Percentiles rank a stretch among this genome's conserved stretches.
These are phyloP conservation scores for Phytopythium boreale DNA, from an alignment of 352 stramenopile species.

Conservation along the genomic window DNA sequence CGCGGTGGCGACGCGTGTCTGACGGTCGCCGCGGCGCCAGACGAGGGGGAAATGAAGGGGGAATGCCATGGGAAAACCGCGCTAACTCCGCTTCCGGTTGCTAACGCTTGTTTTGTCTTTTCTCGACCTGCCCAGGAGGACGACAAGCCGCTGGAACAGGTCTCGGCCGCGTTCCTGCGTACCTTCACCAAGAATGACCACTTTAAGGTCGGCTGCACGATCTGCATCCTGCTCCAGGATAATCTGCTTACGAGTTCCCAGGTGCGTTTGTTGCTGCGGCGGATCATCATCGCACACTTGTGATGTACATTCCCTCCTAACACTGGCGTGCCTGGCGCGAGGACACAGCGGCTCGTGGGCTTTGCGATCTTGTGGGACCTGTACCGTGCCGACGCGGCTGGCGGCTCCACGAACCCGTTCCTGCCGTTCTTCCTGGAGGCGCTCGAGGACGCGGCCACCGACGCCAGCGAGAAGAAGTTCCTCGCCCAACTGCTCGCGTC, in stretches of 20 bases:
- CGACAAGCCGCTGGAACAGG: slow-evolving; percentile 79
- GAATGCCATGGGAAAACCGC: background rate
- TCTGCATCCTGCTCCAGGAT: slow-evolving; percentile 88
- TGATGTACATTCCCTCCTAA: too few relatives aligned
- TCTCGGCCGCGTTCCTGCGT: slow-evolving; percentile 59
- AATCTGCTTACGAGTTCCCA: slow-evolving; percentile 89
- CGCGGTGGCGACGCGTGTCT: background rate
- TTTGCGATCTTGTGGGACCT: slow-evolving; percentile 86
- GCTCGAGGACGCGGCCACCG: slow-evolving; percentile 60
- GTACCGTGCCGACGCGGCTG: slow-evolving; percentile 72
- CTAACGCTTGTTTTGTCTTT: background rate
- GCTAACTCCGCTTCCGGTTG: slow-evolving; percentile 13
- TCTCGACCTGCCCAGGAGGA: slow-evolving; percentile 46
- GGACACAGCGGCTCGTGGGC: slow-evolving; percentile 71
- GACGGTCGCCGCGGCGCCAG: background rate
- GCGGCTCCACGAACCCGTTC: slow-evolving; percentile 76
- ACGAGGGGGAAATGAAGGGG: background rate
- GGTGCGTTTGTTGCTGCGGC: slow-evolving; percentile 31
- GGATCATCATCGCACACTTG: too few relatives aligned
- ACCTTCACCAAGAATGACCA: slow-evolving; percentile 89
- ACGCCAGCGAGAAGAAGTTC: slow-evolving; percentile 79
- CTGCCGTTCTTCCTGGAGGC: slow-evolving; percentile 84
- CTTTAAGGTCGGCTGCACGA: slow-evolving; percentile 89
- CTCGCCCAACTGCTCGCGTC: slow-evolving; percentile 61
- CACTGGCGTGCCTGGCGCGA: background rate